Conservation (phyloP, 2,329 filamentous ascomycete genomes). For the Penicillium sp. region DNA sequence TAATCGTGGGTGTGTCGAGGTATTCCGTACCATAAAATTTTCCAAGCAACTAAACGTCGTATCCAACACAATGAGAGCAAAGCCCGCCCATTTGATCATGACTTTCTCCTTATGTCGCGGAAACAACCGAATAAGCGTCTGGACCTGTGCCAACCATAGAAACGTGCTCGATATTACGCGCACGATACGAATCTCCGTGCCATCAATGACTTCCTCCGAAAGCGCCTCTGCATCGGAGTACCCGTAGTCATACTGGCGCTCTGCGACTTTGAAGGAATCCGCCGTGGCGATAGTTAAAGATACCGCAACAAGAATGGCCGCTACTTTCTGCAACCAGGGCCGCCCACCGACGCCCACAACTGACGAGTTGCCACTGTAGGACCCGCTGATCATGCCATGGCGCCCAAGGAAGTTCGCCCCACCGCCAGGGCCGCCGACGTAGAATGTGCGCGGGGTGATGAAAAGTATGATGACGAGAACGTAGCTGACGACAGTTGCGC, state of each 20-base stretch:
- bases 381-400: slow-evolving; percentile 83
- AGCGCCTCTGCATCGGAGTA: slow-evolving; percentile 79
- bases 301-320: slow-evolving; percentile 69
- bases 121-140: slow-evolving; percentile 93
- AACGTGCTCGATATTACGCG: slow-evolving; percentile 95
- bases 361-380: slow-evolving; percentile 66
- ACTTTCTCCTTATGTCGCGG: slow-evolving; percentile 97
- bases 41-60: slow-evolving; percentile 90
- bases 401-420: slow-evolving; percentile 77
- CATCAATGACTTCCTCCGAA: slow-evolving; percentile 79
- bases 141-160: slow-evolving; percentile 95
- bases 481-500: slow-evolving; percentile 88
- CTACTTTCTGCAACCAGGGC: slow-evolving; percentile 86
- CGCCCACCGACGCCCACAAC: slow-evolving; percentile 87
- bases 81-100: slow-evolving; percentile 98
- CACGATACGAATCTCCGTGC: slow-evolving; percentile 85
- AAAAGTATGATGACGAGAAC: slow-evolving; percentile 92
- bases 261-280: slow-evolving; percentile 85
- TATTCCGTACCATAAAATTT: slow-evolving; percentile 70
- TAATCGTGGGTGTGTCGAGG: slow-evolving; percentile 65
- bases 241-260: slow-evolving; percentile 78
- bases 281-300: slow-evolving; percentile 92
- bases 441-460: slow-evolving; percentile 92
- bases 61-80: slow-evolving; percentile 88
- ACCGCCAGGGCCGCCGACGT: slow-evolving; percentile 73